Percentiles rank a stretch among this genome's conserved stretches.
Evolutionary conservation across 2,329 filamentous ascomycete species (phyloP).

Genomic region (Fusarium annulatum): DNA sequence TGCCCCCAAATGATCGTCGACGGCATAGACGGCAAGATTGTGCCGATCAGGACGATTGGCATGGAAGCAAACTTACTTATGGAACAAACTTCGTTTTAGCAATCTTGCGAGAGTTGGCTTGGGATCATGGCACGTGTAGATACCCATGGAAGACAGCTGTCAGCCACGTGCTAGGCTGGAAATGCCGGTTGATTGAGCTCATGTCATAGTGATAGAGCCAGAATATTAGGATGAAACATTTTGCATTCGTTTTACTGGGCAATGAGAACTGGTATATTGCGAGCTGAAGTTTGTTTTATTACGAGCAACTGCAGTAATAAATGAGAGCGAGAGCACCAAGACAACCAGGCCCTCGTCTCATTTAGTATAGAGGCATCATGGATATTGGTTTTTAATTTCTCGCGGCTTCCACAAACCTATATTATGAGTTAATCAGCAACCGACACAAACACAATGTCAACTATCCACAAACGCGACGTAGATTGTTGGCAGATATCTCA

Average conservation of each 20-base stretch:
- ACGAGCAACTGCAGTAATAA: background rate
- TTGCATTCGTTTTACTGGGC: background rate
- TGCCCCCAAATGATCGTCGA: background rate
- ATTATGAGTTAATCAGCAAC: background rate
- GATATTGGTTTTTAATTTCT: background rate
- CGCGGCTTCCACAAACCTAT: background rate
- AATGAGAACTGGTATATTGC: background rate
- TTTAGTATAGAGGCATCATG: background rate
- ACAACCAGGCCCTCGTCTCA: background rate
- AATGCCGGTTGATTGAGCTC: conserved; percentile 9
- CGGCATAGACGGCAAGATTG: conserved; percentile 3
- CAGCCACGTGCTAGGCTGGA: conserved; percentile 31
- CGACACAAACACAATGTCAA: too few species aligned
- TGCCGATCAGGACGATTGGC: conserved; percentile 6
- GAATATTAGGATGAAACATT: background rate
- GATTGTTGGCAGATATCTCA: background rate
- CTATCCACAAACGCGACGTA: background rate
- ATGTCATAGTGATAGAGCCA: conserved; percentile 7
- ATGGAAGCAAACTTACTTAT: conserved; percentile 11
- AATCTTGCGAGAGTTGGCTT: conserved; percentile 21
- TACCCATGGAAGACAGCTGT: conserved; percentile 27
- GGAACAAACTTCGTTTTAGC: conserved; percentile 4
- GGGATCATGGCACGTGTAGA: conserved; percentile 19
- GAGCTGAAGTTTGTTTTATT: background rate
- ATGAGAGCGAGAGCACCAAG: background rate